phyloP scores from a whole-genome alignment of 2,329 filamentous ascomycete genomes.

The Delphinella strobiligena region DNA sequence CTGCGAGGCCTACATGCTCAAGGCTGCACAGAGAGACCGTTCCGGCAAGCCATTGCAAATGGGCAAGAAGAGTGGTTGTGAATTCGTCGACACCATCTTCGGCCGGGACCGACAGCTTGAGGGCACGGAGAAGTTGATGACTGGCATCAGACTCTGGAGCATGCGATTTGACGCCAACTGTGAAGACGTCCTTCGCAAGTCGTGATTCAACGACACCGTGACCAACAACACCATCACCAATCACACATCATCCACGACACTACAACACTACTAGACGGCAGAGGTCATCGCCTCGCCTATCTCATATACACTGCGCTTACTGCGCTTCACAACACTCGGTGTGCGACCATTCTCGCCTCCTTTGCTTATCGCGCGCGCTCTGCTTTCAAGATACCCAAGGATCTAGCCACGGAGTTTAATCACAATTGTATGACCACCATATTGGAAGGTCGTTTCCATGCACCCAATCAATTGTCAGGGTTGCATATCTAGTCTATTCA shows the following conservation, averaged over 20 bases:
- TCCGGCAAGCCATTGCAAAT: conserved; percentile 56
- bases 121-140: conserved; percentile 87
- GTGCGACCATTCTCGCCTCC: no score
- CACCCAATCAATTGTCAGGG: no score
- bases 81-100: conserved; percentile 94
- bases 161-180: conserved; percentile 94
- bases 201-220: neutral
- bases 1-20: conserved; percentile 93
- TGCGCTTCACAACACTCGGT: no score
- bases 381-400: no score
- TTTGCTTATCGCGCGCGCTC: no score
- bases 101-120: conserved; percentile 81
- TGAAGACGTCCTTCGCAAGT: conserved; percentile 59
- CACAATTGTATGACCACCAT: no score
- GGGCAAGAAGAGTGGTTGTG: conserved; percentile 82
- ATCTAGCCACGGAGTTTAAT: no score
- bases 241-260: neutral
- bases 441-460: no score
- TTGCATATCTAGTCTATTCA: no score
- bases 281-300: no score
- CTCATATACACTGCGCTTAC: no score
- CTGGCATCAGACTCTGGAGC: conserved; percentile 75
- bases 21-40: conserved; percentile 62
- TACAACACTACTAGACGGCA: no score
- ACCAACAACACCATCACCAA: neutral